Percentiles rank a stretch among this genome's conserved stretches.
These are phyloP conservation scores for Prunus mume DNA, from an alignment of 306 rosid species.

Conservation along the genomic window DNA sequence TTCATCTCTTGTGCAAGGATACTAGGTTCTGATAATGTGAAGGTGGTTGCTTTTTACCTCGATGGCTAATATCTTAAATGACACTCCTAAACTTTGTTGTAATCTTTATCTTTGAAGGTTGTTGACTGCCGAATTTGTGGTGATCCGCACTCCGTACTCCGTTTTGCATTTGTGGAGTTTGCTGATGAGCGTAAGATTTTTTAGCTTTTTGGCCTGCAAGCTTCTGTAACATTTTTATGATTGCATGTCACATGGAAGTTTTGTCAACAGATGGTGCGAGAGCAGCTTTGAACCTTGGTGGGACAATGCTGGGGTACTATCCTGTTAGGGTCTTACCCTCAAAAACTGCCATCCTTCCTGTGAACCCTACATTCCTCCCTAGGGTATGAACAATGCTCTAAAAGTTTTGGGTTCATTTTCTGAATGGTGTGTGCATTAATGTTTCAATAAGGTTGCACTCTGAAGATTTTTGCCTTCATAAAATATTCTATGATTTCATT, in stretches of 20 bases:
- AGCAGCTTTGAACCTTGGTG: constrained; percentile 83
- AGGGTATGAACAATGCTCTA: constrained; percentile 52
- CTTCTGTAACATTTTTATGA: not conserved
- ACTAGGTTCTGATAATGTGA: not conserved
- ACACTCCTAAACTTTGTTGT: constrained; percentile 8
- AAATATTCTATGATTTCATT: constrained; percentile 21
- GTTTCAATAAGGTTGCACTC: not conserved
- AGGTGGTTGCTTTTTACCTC: not conserved
- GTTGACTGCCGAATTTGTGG: constrained; percentile 97
- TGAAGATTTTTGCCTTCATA: constrained; percentile 7
- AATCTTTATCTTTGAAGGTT: constrained; percentile 54
- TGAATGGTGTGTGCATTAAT: not conserved
- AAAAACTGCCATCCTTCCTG: constrained; percentile 97
- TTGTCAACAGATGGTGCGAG: constrained; percentile 78
- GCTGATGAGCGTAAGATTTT: constrained; percentile 77
- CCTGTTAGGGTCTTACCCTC: constrained; percentile 96
- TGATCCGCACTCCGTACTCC: constrained; percentile 94
- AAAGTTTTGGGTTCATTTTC: constrained; percentile 1
- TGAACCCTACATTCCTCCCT: constrained; percentile 95
- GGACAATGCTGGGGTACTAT: constrained; percentile 90
- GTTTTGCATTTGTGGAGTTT: constrained; percentile 99
- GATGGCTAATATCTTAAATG: not conserved
- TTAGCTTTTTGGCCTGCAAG: constrained; percentile 11
- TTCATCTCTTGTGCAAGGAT: not conserved
- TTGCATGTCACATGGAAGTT: constrained; percentile 28